These are phyloP conservation scores for Leishmania braziliensis DNA, from an alignment of 208 protist genomes.

Conservation along the genomic window DNA sequence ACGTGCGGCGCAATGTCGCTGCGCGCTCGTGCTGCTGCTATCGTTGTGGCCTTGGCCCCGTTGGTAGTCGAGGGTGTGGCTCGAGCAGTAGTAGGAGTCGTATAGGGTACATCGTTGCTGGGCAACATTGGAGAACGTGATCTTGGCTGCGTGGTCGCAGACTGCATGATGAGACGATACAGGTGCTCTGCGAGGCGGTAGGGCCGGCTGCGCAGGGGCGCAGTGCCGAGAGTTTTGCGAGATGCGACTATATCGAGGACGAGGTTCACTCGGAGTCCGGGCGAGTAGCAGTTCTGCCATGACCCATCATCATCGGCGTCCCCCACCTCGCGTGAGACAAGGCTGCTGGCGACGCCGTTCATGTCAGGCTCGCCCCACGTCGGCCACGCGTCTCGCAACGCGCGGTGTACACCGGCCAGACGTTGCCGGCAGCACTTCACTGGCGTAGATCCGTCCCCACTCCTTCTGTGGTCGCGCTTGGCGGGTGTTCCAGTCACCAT, in stretches of 20 bases:
- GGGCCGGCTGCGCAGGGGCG: slow-evolving; percentile 50
- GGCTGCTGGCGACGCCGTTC: not conserved
- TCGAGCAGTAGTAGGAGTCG: not conserved
- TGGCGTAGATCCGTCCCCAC: not conserved
- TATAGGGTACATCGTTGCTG: not conserved
- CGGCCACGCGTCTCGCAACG: slow-evolving; percentile 15
- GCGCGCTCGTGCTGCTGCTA: not conserved
- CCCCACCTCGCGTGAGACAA: not conserved
- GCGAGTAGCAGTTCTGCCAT: slow-evolving; percentile 6
- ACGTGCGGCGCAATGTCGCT: slow-evolving; percentile 15
- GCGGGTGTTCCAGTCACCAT: not conserved
- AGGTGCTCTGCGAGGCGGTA: slow-evolving; percentile 60
- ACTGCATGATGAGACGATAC: slow-evolving; percentile 31
- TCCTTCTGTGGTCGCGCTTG: not conserved
- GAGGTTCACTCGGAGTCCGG: slow-evolving; percentile 27
- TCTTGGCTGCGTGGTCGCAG: not conserved
- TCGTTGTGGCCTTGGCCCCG: not conserved
- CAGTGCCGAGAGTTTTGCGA: slow-evolving; percentile 64
- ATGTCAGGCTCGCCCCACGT: not conserved
- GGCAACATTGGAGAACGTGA: not conserved
- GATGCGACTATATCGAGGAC: slow-evolving; percentile 78
- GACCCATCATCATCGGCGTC: not conserved
- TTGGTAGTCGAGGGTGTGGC: not conserved
- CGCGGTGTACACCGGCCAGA: not conserved
- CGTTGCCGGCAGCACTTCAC: not conserved